These are phyloP conservation scores for Cladosporium sp. DNA, from an alignment of 2,329 filamentous ascomycete genomes.

Conservation along the genomic window DNA sequence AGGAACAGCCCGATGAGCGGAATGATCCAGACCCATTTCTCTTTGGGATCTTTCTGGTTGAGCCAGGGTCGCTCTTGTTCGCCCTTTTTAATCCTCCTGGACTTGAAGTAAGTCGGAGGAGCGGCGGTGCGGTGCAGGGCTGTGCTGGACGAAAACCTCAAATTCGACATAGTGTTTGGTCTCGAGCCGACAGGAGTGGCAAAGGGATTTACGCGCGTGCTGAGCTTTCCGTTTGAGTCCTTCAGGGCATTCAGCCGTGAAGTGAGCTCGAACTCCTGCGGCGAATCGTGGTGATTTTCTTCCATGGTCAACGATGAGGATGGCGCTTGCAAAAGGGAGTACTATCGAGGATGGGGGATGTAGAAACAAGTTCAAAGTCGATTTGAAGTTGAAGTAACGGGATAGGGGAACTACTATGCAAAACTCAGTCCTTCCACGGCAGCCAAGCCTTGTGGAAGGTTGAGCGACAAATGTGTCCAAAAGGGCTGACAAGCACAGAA, in stretches of 20 bases:
- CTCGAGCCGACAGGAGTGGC: slow-evolving; percentile 45
- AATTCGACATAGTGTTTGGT: slow-evolving; percentile 46
- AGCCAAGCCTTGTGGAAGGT: neutral
- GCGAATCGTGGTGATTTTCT: neutral
- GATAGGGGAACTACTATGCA: neutral
- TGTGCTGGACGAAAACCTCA: slow-evolving; percentile 44
- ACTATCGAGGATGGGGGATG: neutral
- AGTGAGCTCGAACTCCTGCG: slow-evolving; percentile 4
- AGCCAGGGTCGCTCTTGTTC: slow-evolving; percentile 77
- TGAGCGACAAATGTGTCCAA: neutral
- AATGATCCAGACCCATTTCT: slow-evolving; percentile 85
- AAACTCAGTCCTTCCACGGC: neutral
- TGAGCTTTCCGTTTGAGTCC: neutral
- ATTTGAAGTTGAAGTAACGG: neutral
- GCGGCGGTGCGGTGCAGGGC: slow-evolving; percentile 34
- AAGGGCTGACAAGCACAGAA: neutral
- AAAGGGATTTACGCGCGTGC: slow-evolving; percentile 34
- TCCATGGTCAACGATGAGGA: neutral
- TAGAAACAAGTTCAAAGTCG: neutral
- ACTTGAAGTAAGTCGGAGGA: slow-evolving; percentile 64
- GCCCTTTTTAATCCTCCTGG: slow-evolving; percentile 69
- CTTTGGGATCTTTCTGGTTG: slow-evolving; percentile 69
- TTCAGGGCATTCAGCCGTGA: neutral
- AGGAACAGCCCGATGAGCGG: slow-evolving; percentile 70
- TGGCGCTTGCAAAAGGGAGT: neutral